Conservation (phyloP, 2,329 filamentous ascomycete species). For the Aspergillus pseudoterreus region DNA sequence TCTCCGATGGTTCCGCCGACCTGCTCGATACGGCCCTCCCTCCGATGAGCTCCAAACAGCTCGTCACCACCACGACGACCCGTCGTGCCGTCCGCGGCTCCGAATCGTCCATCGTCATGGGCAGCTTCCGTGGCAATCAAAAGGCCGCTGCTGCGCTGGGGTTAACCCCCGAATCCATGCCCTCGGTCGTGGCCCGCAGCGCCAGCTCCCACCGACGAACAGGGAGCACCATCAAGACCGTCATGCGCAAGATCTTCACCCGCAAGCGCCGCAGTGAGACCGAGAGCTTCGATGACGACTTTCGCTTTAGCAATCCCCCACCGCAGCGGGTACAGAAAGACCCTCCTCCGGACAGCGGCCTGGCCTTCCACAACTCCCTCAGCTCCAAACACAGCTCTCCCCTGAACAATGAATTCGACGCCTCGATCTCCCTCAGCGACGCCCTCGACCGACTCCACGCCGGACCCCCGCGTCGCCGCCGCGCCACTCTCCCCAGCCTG, state of each 20-base stretch:
- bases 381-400: constrained; percentile 22
- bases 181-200: constrained; percentile 18
- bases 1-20: constrained; percentile 7
- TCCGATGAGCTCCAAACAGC: constrained; percentile 25
- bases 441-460: constrained; percentile 19
- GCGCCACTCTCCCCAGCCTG: constrained; percentile 44
- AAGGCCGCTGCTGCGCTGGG: constrained; percentile 14
- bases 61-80: constrained; percentile 9
- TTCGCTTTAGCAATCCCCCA: constrained; percentile 11
- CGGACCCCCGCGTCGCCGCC: constrained; percentile 27
- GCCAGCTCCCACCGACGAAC: constrained; percentile 34
- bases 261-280: constrained; percentile 34
- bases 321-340: constrained; percentile 8
- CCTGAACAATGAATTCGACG: constrained; percentile 18
- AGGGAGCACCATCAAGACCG: constrained; percentile 39
- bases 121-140: constrained; percentile 11
- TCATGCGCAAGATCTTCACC: constrained; percentile 45
- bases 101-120: constrained; percentile 14
- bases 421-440: constrained; percentile 16
- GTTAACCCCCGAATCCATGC: constrained; percentile 20
- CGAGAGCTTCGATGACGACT: constrained; percentile 28
- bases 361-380: constrained; percentile 22
- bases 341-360: constrained; percentile 16
- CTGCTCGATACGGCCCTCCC: constrained; percentile 27
- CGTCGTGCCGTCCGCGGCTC: constrained; percentile 13